Evolutionary conservation across 1,139 yeast genomes (phyloP), one percentile per base, ranked within the genome.

Genomic region (Nakaseomyces bracarensis): DNA sequence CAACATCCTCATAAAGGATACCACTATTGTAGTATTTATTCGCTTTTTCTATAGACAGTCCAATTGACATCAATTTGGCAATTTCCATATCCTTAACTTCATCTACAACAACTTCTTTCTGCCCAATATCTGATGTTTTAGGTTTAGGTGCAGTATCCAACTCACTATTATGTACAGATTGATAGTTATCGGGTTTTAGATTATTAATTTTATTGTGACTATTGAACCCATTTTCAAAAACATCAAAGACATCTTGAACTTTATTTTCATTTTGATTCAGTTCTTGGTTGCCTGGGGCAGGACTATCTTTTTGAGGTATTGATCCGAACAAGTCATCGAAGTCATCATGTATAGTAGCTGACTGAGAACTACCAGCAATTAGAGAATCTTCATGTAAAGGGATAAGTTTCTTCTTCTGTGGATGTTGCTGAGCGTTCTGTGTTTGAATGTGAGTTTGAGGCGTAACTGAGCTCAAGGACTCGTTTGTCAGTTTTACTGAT

Each of bases 31-130:
- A 55, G 22, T 44, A 48, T 2, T 39, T 21, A 6, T 27, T 37
- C 9, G 64, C 58, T 36, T 48, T 42, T 2, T 52, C 53, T 15
- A 55, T 47, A 3, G 53, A 38, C 4, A 53, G 35, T 3, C 56
- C 61, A 36, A 60, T 41, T 1, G 63, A 58, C 63, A 60, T 58
- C 38, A 60, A 37, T 39, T 45, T 50, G 1, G 64, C 62, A 15
- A 60, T 49, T 42, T 60, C 63, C 62, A 58, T 56, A 41, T 60
- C 64, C 39, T 46, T 53, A 2, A 55, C 57, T 40, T 58, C 63
- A 43, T 60, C 63, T 3, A 57, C 54, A 7, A 55, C 43, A 19
- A 36, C 11, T 4, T 40, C 46, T 15, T 20, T 11, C 11, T 30
- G 22, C 14, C 11, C n/a, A n/a, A n/a, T n/a, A n/a, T n/a, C 10